phyloP scores from a whole-genome alignment of 148 eudicot genomes.

The Camellia sinensis region DNA sequence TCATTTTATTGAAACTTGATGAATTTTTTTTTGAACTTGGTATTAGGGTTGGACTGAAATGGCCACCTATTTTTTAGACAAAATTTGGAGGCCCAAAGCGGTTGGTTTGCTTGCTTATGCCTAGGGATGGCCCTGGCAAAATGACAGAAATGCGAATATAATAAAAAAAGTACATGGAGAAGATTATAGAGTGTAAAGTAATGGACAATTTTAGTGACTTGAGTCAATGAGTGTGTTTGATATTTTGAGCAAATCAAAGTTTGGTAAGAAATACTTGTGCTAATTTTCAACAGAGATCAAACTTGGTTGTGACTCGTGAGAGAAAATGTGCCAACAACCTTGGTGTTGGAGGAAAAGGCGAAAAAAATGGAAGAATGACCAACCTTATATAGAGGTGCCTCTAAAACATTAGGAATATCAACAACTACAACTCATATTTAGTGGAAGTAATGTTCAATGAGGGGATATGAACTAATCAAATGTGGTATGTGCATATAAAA shows the following conservation, averaged over 20 bases:
- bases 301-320: background rate
- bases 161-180: background rate
- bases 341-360: background rate
- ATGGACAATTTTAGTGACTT: background rate
- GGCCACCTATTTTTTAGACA: no score
- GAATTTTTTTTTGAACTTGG: no score
- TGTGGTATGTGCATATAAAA: background rate
- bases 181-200: background rate
- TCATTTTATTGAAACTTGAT: no score
- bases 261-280: background rate
- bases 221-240: background rate
- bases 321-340: background rate
- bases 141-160: background rate
- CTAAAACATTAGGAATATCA: background rate
- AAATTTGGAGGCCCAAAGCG: no score
- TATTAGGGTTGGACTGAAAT: no score
- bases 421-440: background rate
- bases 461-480: background rate
- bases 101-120: no score
- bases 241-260: background rate
- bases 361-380: background rate
- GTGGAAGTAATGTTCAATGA: background rate
- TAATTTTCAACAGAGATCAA: background rate
- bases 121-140: background rate
- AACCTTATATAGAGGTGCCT: background rate